Percentiles rank a stretch among this genome's conserved stretches.
These are phyloP conservation scores for Clonostachys sp. DNA, from an alignment of 2,329 filamentous ascomycete genomes.

Conservation along the genomic window DNA sequence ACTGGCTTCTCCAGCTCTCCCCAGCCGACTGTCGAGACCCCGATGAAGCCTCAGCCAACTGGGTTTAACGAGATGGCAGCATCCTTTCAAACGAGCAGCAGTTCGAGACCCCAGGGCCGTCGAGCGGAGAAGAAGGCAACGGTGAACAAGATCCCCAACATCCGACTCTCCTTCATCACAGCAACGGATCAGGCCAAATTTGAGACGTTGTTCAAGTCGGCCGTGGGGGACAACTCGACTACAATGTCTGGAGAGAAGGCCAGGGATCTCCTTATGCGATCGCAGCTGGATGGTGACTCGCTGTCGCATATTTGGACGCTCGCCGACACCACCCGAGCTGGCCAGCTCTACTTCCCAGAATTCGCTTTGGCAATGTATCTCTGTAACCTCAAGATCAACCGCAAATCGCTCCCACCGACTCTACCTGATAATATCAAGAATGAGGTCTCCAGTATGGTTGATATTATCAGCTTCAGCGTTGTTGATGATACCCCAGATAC, in stretches of 20 bases:
- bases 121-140: constrained; percentile 43
- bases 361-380: constrained; percentile 98
- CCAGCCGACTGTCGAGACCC: constrained; percentile 45
- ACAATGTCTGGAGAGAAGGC: constrained; percentile 93
- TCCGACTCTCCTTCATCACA: constrained; percentile 92
- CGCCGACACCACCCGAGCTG: constrained; percentile 92
- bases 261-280: constrained; percentile 81
- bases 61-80: constrained; percentile 64
- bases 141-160: constrained; percentile 81
- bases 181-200: constrained; percentile 94
- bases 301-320: constrained; percentile 94
- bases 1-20: constrained; percentile 40
- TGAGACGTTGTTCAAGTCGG: constrained; percentile 95
- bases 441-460: constrained; percentile 98
- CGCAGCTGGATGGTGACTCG: constrained; percentile 80
- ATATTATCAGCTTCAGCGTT: constrained; percentile 95
- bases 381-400: constrained; percentile 88
- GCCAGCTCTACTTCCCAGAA: constrained; percentile 93
- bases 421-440: constrained; percentile 88
- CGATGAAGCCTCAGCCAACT: constrained; percentile 62
- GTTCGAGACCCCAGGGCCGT: constrained; percentile 37
- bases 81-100: constrained; percentile 53
- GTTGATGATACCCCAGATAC: constrained; percentile 57
- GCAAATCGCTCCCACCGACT: constrained; percentile 69
- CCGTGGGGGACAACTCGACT: constrained; percentile 76